A percentile compares a stretch with the other conserved stretches of the same genome.
phyloP scores from a whole-genome alignment of 805 yeast genomes.

The Sungouiozyma intestinalis region DNA sequence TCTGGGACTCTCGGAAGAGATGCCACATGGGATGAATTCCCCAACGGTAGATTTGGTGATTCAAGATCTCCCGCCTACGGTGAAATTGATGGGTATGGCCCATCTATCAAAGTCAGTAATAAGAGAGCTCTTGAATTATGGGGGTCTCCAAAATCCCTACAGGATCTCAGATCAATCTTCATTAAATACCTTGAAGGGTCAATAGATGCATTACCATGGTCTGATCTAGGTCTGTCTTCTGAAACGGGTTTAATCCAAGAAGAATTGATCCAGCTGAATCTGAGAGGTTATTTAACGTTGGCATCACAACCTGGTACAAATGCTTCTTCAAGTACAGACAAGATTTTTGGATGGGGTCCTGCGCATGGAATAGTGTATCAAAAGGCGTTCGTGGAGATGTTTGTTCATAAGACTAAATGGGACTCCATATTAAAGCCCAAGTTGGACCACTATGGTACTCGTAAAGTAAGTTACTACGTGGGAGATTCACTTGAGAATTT shows the following conservation, averaged over 20 bases:
- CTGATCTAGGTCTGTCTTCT: conserved; percentile 71
- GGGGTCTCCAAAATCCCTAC: conserved; percentile 59
- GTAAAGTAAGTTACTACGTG: conserved; percentile 61
- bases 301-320: conserved; percentile 96
- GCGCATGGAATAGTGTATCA: conserved; percentile 79
- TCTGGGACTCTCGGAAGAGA: conserved; percentile 77
- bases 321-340: conserved; percentile 67
- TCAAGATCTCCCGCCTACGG: conserved; percentile 95
- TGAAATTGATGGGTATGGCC: conserved; percentile 96
- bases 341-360: conserved; percentile 97
- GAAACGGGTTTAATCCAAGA: conserved; percentile 92
- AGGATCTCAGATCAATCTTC: conserved; percentile 59
- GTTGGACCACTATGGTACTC: conserved; percentile 32
- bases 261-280: conserved; percentile 70
- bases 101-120: conserved; percentile 66
- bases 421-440: conserved; percentile 40
- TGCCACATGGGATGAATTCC: conserved; percentile 96
- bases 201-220: conserved; percentile 81
- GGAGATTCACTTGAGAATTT: conserved; percentile 54
- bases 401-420: conserved; percentile 70
- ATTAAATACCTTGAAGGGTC: conserved; percentile 64
- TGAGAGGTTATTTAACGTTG: conserved; percentile 68
- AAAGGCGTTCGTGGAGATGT: conserved; percentile 86
- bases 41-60: conserved; percentile 93
- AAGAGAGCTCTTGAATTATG: conserved; percentile 60